These are phyloP conservation scores for Teratosphaeria gauchensis DNA, from an alignment of 2,329 filamentous ascomycete genomes.

Conservation along the genomic window DNA sequence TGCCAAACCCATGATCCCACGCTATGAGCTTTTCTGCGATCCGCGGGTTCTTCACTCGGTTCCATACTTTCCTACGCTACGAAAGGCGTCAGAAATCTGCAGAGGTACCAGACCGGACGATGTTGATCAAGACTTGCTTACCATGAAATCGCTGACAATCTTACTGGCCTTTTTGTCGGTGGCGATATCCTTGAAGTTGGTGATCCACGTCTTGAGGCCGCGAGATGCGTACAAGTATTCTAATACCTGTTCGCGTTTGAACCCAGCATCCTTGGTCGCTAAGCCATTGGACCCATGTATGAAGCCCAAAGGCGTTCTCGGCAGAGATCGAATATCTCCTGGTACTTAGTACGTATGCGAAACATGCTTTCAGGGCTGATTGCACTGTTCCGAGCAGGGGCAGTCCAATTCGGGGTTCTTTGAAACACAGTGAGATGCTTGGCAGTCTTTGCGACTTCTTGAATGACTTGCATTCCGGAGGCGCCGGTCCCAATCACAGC, in stretches of 20 bases:
- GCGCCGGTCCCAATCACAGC: slow-evolving; percentile 36
- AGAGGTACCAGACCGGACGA: too few relatives aligned
- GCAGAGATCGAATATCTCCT: slow-evolving; percentile 26
- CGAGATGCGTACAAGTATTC: too few relatives aligned
- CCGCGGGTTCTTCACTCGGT: too few relatives aligned
- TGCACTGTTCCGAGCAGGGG: slow-evolving; percentile 10
- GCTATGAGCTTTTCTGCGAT: too few relatives aligned
- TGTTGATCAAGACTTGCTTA: slow-evolving; percentile 7
- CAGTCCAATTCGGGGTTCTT: slow-evolving; percentile 50
- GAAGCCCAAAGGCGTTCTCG: slow-evolving; percentile 25
- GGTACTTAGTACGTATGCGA: slow-evolving; percentile 16
- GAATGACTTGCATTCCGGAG: slow-evolving; percentile 29
- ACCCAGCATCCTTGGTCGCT: slow-evolving; percentile 40
- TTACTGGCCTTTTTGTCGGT: slow-evolving; percentile 28
- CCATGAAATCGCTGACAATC: slow-evolving; percentile 24
- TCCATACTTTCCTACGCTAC: too few relatives aligned
- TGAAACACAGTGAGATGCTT: slow-evolving; percentile 50
- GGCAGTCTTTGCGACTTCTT: slow-evolving; percentile 19
- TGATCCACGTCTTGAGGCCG: slow-evolving; percentile 30
- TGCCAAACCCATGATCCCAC: too few relatives aligned
- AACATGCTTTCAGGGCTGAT: slow-evolving; percentile 14
- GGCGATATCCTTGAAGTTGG: slow-evolving; percentile 32
- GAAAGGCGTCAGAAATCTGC: too few relatives aligned
- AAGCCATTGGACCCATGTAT: slow-evolving; percentile 20
- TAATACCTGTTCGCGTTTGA: slow-evolving; percentile 18